Conservation (phyloP, 768 basidiomycete genomes). For the Xerocomellus dryophilus region DNA sequence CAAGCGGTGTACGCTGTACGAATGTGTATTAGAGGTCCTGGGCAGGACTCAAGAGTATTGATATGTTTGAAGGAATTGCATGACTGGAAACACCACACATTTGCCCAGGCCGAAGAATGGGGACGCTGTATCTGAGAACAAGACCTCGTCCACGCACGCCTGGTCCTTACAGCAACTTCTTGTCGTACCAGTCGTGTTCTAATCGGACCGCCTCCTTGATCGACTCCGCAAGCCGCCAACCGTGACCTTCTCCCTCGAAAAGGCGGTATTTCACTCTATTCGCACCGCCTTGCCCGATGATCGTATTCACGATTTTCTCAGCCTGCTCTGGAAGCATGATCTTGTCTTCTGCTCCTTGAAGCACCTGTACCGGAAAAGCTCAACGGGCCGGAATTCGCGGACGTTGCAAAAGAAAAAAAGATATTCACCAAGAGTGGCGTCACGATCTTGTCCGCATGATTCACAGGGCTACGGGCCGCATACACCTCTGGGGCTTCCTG, state of each 20-base stretch:
- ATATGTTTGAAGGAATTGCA: background rate
- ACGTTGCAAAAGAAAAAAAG: no score
- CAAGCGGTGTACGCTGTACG: background rate
- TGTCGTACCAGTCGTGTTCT: conserved; percentile 39
- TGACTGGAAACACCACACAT: background rate
- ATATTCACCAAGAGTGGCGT: conserved; percentile 57
- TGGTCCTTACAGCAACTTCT: conserved; percentile 4
- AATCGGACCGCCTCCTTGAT: conserved; percentile 36
- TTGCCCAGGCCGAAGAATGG: background rate
- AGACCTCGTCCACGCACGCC: no score
- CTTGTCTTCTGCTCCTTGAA: conserved; percentile 63
- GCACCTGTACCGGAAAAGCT: conserved; percentile 42
- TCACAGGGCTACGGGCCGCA: conserved; percentile 58
- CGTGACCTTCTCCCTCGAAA: conserved; percentile 46
- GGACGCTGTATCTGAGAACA: no score
- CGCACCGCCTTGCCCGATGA: conserved; percentile 15
- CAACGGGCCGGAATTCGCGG: background rate
- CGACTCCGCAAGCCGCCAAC: conserved; percentile 35
- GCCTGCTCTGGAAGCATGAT: conserved; percentile 71
- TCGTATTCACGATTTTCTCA: conserved; percentile 29
- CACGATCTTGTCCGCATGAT: conserved; percentile 59
- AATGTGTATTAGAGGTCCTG: background rate
- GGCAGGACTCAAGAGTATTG: no score
- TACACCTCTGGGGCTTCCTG: conserved; percentile 56
- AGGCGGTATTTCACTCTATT: conserved; percentile 36